Evolutionary conservation across 805 yeast species (phyloP).

Genomic region (baker's yeast (Saccharomyces cerevisiae)): DNA sequence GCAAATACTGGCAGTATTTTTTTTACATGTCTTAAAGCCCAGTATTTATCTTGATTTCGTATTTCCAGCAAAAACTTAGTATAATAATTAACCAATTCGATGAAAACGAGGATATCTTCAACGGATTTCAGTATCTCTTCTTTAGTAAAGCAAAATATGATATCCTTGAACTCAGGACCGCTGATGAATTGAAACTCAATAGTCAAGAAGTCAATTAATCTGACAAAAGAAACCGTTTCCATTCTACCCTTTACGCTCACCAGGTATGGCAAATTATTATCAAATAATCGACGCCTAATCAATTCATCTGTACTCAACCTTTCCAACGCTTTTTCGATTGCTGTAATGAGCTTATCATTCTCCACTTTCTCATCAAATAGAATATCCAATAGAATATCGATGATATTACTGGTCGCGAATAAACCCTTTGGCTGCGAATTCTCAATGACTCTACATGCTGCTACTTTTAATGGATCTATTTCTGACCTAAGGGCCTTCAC

Average conservation of each 20-base stretch:
- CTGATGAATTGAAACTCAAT: constrained; percentile 8
- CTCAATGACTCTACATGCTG: constrained; percentile 23
- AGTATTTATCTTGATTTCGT: constrained; percentile 2
- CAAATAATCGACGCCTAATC: constrained; percentile 17
- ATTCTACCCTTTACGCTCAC: constrained; percentile 9
- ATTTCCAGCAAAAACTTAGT: constrained; percentile 7
- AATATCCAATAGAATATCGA: constrained; percentile 17
- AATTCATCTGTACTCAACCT: constrained; percentile 15
- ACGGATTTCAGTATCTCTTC: constrained; percentile 10
- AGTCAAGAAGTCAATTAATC: constrained; percentile 19
- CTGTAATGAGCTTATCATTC: constrained; percentile 5
- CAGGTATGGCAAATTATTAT: constrained; percentile 15
- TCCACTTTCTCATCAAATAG: constrained; percentile 18
- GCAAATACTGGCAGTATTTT: constrained; percentile 14
- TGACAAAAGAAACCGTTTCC: constrained; percentile 12
- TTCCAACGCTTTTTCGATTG: constrained; percentile 18
- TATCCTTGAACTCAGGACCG: constrained; percentile 11
- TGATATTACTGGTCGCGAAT: constrained; percentile 15
- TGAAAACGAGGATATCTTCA: constrained; percentile 21
- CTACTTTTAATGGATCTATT: constrained; percentile 11
- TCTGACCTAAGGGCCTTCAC: constrained; percentile 16
- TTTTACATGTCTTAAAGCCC: constrained; percentile 11
- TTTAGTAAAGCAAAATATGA: constrained; percentile 13
- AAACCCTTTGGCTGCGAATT: constrained; percentile 23
- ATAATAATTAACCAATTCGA: constrained; percentile 19